Evolutionary conservation across 2,329 filamentous ascomycete species (phyloP).

Genomic region (Cladosporium oxysporum): DNA sequence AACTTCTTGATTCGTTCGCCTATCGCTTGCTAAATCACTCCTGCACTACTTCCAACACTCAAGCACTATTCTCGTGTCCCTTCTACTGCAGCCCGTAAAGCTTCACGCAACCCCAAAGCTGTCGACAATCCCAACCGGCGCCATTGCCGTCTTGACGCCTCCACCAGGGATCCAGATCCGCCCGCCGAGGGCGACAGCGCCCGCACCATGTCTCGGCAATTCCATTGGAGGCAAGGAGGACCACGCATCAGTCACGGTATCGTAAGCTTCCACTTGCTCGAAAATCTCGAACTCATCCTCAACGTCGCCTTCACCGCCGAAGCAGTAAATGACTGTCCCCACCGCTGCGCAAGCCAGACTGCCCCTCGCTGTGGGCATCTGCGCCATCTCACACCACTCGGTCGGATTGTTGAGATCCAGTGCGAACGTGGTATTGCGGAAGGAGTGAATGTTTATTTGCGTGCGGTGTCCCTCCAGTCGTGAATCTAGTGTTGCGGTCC

Average conservation of each 20-base stretch:
- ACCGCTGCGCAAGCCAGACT: neutral
- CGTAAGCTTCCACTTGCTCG: neutral
- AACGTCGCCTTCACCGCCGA: no score
- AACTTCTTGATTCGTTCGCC: neutral
- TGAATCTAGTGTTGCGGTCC: no score
- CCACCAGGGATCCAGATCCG: neutral
- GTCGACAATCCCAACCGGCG: neutral
- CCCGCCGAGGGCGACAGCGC: neutral
- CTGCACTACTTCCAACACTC: neutral
- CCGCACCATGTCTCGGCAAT: neutral
- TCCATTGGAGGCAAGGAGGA: neutral
- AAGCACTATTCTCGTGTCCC: neutral
- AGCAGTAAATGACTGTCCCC: neutral
- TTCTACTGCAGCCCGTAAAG: neutral
- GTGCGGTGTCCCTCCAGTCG: no score
- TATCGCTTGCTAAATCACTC: neutral
- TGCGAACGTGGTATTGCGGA: neutral
- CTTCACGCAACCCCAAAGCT: neutral
- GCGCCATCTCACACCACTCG: neutral
- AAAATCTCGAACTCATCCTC: neutral
- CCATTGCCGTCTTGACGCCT: neutral
- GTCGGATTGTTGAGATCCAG: neutral
- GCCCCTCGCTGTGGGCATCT: neutral
- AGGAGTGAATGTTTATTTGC: neutral
- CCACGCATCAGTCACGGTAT: neutral